Base-by-base conservation (phyloP, 371 early-diverging fungal genomes). In the Zancudomyces culisetae region DNA sequence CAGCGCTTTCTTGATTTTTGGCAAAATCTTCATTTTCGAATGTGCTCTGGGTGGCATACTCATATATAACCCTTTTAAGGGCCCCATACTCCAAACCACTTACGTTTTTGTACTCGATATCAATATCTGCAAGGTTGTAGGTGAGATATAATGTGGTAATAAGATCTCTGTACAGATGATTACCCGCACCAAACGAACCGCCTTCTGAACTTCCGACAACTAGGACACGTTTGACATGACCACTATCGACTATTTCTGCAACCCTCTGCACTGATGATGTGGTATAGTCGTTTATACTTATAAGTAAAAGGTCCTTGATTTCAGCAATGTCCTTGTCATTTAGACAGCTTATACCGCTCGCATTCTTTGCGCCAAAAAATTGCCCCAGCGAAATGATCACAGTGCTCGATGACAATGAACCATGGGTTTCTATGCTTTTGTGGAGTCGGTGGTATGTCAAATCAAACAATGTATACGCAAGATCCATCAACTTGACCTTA, bases 361-460 rank as follows among this genome's bases (percentile, higher is more conserved):
- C n/a, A n/a, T n/a, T n/a, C n/a, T n/a, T n/a, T n/a, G n/a, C n/a
- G n/a, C n/a, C n/a, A n/a, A n/a, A n/a, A n/a, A 52, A 45, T 27
- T 55, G 41, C 10, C 65, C 65, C 12, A 87, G 60, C 13, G 83
- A 64, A 1, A 88, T 79, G 55, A 89, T 70, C 18, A 89, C 80
- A 10, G 77, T 74, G 56, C 82, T 78, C 8, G 92, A 80, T 57
- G 74, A 62, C 3, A 56, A 43, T 47, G 73, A 69, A 48, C 90
- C 90, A 57, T 69, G 54, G 69, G 87, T 90, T 64, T 86, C 87
- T 61, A 90, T 81, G 22, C 76, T 69, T 56, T 74, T 63, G 70
- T 85, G 86, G 22, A 69, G 62, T 27, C 70, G 68, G 20, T 75
- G 74, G 18, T 70, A 62, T 15, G 54, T 54, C 42, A 58, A 41